Percentiles rank a stretch among this genome's conserved stretches.
These are phyloP conservation scores for Mycena crocata DNA, from an alignment of 768 basidiomycete genomes.

Conservation along the genomic window DNA sequence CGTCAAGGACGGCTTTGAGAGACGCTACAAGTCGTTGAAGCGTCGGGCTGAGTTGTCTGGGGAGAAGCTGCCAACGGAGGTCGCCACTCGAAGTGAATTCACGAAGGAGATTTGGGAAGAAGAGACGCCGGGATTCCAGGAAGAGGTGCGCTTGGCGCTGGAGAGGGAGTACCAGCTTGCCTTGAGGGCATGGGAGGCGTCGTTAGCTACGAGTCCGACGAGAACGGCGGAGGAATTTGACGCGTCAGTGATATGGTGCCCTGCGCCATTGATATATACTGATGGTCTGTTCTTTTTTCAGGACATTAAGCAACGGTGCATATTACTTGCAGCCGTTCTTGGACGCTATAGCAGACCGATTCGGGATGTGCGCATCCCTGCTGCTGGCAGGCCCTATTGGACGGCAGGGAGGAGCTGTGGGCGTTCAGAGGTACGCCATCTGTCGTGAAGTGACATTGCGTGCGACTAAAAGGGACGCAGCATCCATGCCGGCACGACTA, in stretches of 20 bases:
- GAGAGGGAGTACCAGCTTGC: too few species aligned
- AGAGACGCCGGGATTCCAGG: background rate
- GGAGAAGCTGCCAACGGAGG: too few species aligned
- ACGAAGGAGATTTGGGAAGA: background rate
- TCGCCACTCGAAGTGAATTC: too few species aligned
- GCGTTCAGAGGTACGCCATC: background rate
- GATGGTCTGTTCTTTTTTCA: too few species aligned
- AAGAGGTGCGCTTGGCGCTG: background rate
- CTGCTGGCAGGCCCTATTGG: slow-evolving; percentile 6
- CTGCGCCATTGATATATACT: too few species aligned
- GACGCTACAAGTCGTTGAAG: background rate
- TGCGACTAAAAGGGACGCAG: background rate
- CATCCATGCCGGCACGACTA: background rate
- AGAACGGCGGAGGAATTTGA: too few species aligned
- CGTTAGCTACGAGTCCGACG: too few species aligned
- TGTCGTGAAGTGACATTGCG: background rate
- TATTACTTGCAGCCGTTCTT: slow-evolving; percentile 9
- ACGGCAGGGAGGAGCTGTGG: background rate
- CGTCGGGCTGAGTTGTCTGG: background rate
- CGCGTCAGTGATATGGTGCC: too few species aligned
- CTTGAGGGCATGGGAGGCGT: too few species aligned
- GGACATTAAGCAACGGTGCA: too few species aligned
- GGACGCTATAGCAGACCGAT: background rate
- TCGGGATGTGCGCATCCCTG: slow-evolving; percentile 9
- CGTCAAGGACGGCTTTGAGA: background rate